Evolutionary conservation across 495 filamentous ascomycete species (phyloP).

Genomic region (Mytilinidion resinicola): DNA sequence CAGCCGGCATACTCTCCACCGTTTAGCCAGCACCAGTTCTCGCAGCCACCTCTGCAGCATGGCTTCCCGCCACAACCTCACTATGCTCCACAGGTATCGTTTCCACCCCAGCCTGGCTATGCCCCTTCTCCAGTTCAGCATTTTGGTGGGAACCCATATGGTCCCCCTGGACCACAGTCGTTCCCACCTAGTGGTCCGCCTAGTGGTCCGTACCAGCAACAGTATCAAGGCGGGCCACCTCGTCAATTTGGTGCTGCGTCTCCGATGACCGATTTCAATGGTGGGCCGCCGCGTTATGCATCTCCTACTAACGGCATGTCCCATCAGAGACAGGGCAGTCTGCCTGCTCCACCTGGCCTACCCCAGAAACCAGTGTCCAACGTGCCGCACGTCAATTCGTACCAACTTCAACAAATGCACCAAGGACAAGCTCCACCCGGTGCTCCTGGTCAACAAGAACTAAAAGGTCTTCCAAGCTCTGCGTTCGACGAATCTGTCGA

Average conservation of each 20-base stretch:
- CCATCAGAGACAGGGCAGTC: slow-evolving; percentile 44
- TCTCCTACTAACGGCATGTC: slow-evolving; percentile 31
- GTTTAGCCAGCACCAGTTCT: slow-evolving; percentile 26
- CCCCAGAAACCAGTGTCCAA: slow-evolving; percentile 59
- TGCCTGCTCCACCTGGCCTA: slow-evolving; percentile 53
- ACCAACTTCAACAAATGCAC: slow-evolving; percentile 60
- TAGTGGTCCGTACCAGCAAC: slow-evolving; percentile 26
- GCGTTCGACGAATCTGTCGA: slow-evolving; percentile 46
- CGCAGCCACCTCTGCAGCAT: slow-evolving; percentile 23
- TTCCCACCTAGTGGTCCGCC: slow-evolving; percentile 9
- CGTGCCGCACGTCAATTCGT: slow-evolving; percentile 50
- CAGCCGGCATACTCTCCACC: slow-evolving; percentile 10
- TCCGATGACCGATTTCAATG: slow-evolving; percentile 29
- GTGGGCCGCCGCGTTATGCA: not conserved
- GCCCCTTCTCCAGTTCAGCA: slow-evolving; percentile 15
- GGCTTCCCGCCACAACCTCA: not conserved
- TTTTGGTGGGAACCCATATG: not conserved
- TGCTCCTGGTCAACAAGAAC: slow-evolving; percentile 12
- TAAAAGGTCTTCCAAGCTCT: not conserved
- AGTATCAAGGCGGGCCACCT: slow-evolving; percentile 19
- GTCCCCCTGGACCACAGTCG: not conserved
- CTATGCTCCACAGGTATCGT: not conserved
- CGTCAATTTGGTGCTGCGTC: slow-evolving; percentile 35
- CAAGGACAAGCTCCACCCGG: slow-evolving; percentile 43
- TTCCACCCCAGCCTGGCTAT: slow-evolving; percentile 6